phyloP scores from a whole-genome alignment of 352 stramenopile species.

The Globisporangium iwayamae region DNA sequence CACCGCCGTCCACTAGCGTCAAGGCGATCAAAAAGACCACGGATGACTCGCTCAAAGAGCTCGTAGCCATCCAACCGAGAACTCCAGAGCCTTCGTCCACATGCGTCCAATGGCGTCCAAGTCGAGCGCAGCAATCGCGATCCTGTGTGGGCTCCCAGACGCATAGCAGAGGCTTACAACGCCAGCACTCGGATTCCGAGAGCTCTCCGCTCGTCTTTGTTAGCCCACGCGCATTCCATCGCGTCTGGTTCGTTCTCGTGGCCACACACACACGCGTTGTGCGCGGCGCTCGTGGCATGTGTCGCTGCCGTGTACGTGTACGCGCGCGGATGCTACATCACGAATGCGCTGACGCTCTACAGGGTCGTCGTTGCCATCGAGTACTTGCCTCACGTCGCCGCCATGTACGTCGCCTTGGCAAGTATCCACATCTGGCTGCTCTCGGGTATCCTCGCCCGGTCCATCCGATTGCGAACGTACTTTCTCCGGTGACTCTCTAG shows the following conservation, averaged over 20 bases:
- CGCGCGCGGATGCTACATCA: background rate
- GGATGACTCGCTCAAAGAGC: no score
- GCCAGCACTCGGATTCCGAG: no score
- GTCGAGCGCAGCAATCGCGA: no score
- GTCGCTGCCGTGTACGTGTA: conserved; percentile 2
- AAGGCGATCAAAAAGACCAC: no score
- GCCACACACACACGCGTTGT: background rate
- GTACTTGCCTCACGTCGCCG: background rate
- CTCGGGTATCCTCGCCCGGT: background rate
- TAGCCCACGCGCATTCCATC: background rate
- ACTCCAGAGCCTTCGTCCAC: no score
- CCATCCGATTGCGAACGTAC: background rate
- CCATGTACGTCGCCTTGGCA: conserved; percentile 1
- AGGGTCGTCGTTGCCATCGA: background rate
- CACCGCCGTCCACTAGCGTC: no score
- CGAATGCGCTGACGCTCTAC: background rate
- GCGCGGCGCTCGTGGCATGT: background rate
- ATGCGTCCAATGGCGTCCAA: no score
- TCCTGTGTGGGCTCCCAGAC: no score
- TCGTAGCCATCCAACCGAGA: no score
- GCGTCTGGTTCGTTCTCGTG: background rate
- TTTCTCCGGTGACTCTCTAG: background rate
- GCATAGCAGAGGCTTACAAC: no score
- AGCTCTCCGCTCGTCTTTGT: background rate
- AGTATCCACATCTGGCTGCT: background rate